Evolutionary conservation across 768 basidiomycete genomes (phyloP).

Genomic region (Boletus rubroflammeus): DNA sequence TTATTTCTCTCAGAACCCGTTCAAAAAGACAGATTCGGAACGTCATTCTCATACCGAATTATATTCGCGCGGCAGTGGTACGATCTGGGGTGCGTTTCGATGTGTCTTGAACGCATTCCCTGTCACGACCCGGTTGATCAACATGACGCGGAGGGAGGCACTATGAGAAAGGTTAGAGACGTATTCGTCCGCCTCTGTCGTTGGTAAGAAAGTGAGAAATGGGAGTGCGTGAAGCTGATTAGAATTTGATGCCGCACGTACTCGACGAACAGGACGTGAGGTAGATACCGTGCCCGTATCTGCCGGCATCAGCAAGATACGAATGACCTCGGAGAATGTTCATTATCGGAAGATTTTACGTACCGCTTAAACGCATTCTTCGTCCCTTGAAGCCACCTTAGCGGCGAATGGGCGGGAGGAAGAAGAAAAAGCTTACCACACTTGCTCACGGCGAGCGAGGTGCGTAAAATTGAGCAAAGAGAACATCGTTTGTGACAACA

Average conservation of each 20-base stretch:
- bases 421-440: not conserved
- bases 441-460: slow-evolving; percentile 12
- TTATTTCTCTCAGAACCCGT: not conserved
- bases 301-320: not conserved
- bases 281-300: slow-evolving; percentile 15
- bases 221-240: not conserved
- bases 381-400: slow-evolving; percentile 5
- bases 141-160: slow-evolving; percentile 10
- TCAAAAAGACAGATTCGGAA: no score
- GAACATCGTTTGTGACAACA: slow-evolving; percentile 9
- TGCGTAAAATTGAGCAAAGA: slow-evolving; percentile 11
- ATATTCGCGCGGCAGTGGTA: slow-evolving; percentile 2
- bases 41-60: slow-evolving; percentile 4
- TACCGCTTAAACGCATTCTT: slow-evolving; percentile 18
- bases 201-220: slow-evolving; percentile 11
- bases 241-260: not conserved
- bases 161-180: slow-evolving; percentile 12
- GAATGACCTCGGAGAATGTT: not conserved
- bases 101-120: slow-evolving; percentile 9
- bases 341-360: not conserved
- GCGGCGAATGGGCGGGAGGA: not conserved
- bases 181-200: slow-evolving; percentile 13
- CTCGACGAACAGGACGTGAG: slow-evolving; percentile 14
- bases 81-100: slow-evolving; percentile 11
- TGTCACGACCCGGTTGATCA: slow-evolving; percentile 5